phyloP scores from a whole-genome alignment of 441 rosid genomes.

The Gossypium aridum region DNA sequence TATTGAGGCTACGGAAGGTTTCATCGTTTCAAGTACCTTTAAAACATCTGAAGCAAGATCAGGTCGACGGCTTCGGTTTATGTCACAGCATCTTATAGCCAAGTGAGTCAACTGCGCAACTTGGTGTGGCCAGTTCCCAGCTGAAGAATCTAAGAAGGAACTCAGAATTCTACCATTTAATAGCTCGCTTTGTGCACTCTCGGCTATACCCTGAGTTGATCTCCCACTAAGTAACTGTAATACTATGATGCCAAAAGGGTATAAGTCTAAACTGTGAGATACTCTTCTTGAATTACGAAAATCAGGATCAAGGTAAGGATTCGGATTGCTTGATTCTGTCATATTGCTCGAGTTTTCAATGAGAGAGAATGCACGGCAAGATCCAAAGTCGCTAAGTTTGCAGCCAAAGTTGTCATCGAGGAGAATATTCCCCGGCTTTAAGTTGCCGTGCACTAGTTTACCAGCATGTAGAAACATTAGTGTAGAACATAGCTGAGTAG shows the following conservation, averaged over 20 bases:
- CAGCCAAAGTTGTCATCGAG: slow-evolving; percentile 34
- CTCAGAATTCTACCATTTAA: slow-evolving; percentile 43
- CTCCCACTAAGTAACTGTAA: slow-evolving; percentile 75
- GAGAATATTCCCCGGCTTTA: slow-evolving; percentile 35
- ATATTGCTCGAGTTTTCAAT: slow-evolving; percentile 26
- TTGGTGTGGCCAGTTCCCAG: slow-evolving; percentile 94
- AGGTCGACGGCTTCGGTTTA: slow-evolving; percentile 24
- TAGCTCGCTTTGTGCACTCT: slow-evolving; percentile 61
- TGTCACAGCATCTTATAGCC: slow-evolving; percentile 38
- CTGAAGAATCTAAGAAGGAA: slow-evolving; percentile 68
- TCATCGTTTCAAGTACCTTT: slow-evolving; percentile 27
- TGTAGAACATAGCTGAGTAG: slow-evolving; percentile 34
- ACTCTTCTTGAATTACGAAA: slow-evolving; percentile 59
- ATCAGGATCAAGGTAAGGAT: slow-evolving; percentile 77
- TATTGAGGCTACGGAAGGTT: slow-evolving; percentile 20
- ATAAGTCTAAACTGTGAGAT: slow-evolving; percentile 74
- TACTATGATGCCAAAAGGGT: slow-evolving; percentile 80
- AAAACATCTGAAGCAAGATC: slow-evolving; percentile 36
- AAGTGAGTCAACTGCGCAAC: slow-evolving; percentile 60
- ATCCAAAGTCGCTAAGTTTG: slow-evolving; percentile 36
- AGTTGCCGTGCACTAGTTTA: slow-evolving; percentile 34
- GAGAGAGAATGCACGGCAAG: slow-evolving; percentile 12
- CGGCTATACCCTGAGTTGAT: slow-evolving; percentile 55
- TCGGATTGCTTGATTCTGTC: slow-evolving; percentile 22
- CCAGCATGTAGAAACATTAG: slow-evolving; percentile 40